phyloP scores from a whole-genome alignment of 2,329 filamentous ascomycete genomes.

The Exophiala mesophila region DNA sequence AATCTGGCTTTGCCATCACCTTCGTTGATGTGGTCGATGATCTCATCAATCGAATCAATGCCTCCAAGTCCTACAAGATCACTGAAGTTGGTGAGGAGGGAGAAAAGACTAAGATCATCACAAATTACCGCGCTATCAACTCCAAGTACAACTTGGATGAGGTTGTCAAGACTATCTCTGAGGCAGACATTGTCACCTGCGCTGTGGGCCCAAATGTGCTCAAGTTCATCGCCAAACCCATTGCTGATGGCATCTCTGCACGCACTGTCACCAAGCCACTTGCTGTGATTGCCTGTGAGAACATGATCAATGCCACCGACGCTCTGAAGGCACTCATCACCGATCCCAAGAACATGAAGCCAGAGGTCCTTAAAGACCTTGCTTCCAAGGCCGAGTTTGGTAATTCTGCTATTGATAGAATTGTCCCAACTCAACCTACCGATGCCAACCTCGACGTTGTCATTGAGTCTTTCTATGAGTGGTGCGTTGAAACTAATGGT shows the following conservation, averaged over 20 bases:
- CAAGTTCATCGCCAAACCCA: constrained; percentile 91
- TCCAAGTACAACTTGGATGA: constrained; percentile 78
- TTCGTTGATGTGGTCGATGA: constrained; percentile 90
- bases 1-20: constrained; percentile 91
- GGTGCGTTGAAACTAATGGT: constrained; percentile 86
- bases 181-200: constrained; percentile 88
- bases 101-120: constrained; percentile 74
- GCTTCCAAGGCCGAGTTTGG: constrained; percentile 77
- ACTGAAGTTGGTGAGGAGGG: constrained; percentile 86
- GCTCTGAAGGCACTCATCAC: constrained; percentile 79
- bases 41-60: constrained; percentile 75
- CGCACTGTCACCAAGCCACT: constrained; percentile 65
- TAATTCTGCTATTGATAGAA: constrained; percentile 97
- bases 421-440: constrained; percentile 83
- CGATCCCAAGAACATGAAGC: constrained; percentile 64
- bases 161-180: constrained; percentile 77
- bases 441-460: constrained; percentile 81
- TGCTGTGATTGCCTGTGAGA: constrained; percentile 95
- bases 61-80: constrained; percentile 74
- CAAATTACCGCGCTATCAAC: constrained; percentile 96
- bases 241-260: constrained; percentile 85
- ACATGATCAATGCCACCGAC: constrained; percentile 91
- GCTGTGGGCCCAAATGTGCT: constrained; percentile 95
- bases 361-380: constrained; percentile 53
- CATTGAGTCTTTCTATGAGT: constrained; percentile 98